Percentiles rank a stretch among this genome's conserved stretches.
Evolutionary conservation across 73 alveolate species (phyloP).

Genomic region (Tetrahymena malaccensis): DNA sequence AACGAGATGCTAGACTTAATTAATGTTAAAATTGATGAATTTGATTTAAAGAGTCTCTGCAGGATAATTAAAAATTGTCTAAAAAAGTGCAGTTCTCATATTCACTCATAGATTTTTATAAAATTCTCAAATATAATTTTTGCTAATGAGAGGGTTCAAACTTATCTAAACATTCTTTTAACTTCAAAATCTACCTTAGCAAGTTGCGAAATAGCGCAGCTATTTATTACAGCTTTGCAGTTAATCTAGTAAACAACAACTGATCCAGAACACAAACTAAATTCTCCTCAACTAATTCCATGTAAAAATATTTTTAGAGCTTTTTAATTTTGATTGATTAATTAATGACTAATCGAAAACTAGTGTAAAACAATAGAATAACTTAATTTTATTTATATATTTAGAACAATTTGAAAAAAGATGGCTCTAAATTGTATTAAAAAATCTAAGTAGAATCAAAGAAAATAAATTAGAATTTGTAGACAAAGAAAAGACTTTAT

Average conservation of each 20-base stretch:
- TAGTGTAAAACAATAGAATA: background rate
- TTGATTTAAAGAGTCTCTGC: background rate
- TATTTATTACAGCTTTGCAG: background rate
- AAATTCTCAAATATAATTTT: background rate
- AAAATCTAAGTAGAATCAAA: background rate
- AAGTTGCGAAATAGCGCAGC: background rate
- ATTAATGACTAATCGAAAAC: background rate
- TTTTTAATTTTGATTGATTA: no score
- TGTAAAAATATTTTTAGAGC: background rate
- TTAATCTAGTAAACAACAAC: background rate
- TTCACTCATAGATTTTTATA: background rate
- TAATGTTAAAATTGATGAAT: background rate
- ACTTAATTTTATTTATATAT: background rate
- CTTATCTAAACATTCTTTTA: background rate
- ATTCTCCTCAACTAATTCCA: background rate
- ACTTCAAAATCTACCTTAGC: background rate
- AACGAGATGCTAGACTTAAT: background rate
- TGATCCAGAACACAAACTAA: background rate
- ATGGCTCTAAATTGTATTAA: background rate
- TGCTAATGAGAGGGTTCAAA: background rate
- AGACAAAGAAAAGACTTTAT: background rate
- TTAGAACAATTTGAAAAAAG: background rate
- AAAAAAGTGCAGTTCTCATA: background rate
- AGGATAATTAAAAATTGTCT: background rate
- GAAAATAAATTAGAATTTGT: background rate